Percentiles rank a stretch among this genome's conserved stretches.
These are phyloP conservation scores for Nothophytophthora sp. DNA, from an alignment of 352 stramenopile species.

Conservation along the genomic window DNA sequence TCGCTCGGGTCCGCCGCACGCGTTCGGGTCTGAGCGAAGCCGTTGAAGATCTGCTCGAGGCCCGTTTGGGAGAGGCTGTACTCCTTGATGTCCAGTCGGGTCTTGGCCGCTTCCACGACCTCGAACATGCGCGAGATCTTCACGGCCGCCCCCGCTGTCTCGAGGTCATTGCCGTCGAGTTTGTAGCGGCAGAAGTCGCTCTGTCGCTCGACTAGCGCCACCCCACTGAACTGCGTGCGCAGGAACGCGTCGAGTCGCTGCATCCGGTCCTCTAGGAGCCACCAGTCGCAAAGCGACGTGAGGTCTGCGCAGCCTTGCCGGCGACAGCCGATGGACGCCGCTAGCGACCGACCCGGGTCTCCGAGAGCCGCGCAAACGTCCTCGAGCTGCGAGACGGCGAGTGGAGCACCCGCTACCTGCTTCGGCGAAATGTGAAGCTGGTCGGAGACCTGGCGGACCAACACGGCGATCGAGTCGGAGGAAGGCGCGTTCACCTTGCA, in stretches of 20 bases:
- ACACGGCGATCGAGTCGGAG: conserved; percentile 1
- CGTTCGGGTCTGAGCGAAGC: conserved; percentile 79
- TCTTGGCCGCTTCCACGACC: conserved; percentile 49
- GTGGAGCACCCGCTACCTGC: neutral
- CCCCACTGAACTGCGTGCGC: conserved; percentile 14
- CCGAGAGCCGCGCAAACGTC: conserved; percentile 24
- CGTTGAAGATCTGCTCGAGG: conserved; percentile 91
- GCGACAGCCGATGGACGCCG: too few species aligned
- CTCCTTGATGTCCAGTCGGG: conserved; percentile 55
- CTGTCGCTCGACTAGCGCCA: conserved; percentile 47
- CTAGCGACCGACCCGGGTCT: too few species aligned
- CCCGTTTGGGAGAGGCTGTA: conserved; percentile 86
- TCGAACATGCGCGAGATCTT: conserved; percentile 63
- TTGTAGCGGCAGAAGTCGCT: conserved; percentile 52
- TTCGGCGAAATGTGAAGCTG: neutral
- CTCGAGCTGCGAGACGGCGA: neutral
- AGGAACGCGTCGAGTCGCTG: conserved; percentile 30
- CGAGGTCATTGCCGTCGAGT: conserved; percentile 2
- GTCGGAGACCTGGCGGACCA: conserved; percentile 6
- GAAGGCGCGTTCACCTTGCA: conserved; percentile 43
- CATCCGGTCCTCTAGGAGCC: conserved; percentile 53
- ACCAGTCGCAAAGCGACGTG: conserved; percentile 42
- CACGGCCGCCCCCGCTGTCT: neutral
- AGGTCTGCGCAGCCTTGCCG: too few species aligned
- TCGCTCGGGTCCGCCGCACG: too few species aligned